Evolutionary conservation across 352 stramenopile genomes (phyloP).

Genomic region (Globisporangium paddicum): DNA sequence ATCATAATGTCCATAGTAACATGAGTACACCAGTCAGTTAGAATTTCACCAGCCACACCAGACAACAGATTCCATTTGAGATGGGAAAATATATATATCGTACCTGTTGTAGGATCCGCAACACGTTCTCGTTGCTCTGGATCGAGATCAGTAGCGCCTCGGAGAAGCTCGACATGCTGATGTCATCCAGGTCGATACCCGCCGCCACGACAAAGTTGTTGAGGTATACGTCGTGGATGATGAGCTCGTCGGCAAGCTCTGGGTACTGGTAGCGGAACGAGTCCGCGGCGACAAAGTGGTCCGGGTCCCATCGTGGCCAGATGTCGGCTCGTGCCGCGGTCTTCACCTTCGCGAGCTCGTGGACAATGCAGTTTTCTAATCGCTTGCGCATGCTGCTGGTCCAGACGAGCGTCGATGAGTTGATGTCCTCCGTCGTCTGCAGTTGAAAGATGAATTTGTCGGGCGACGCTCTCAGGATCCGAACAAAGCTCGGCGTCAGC

Average conservation of each 20-base stretch:
- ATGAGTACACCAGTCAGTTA: background rate
- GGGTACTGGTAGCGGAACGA: slow-evolving; percentile 85
- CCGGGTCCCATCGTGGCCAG: slow-evolving; percentile 76
- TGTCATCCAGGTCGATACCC: slow-evolving; percentile 52
- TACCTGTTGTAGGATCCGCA: slow-evolving; percentile 70
- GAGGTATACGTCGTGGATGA: slow-evolving; percentile 79
- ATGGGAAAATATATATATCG: background rate
- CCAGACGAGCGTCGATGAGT: slow-evolving; percentile 67
- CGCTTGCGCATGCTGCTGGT: slow-evolving; percentile 63
- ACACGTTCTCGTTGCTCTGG: slow-evolving; percentile 77
- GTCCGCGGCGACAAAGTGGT: slow-evolving; percentile 83
- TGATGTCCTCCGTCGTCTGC: slow-evolving; percentile 61
- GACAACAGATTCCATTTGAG: background rate
- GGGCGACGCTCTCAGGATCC: slow-evolving; percentile 50
- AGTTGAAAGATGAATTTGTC: slow-evolving; percentile 58
- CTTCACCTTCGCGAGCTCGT: slow-evolving; percentile 67
- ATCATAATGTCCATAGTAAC: background rate
- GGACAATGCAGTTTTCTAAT: slow-evolving; percentile 43
- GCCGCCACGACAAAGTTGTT: slow-evolving; percentile 69
- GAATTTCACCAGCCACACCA: background rate
- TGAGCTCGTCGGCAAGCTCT: slow-evolving; percentile 66
- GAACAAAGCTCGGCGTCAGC: slow-evolving; percentile 72
- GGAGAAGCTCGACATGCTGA: slow-evolving; percentile 74
- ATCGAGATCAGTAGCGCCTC: slow-evolving; percentile 78
- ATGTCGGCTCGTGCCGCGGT: slow-evolving; percentile 36